Percentiles rank a stretch among this genome's conserved stretches.
Evolutionary conservation across 176 grass and related monocot species (phyloP).

Genomic region (Thalia dealbata): DNA sequence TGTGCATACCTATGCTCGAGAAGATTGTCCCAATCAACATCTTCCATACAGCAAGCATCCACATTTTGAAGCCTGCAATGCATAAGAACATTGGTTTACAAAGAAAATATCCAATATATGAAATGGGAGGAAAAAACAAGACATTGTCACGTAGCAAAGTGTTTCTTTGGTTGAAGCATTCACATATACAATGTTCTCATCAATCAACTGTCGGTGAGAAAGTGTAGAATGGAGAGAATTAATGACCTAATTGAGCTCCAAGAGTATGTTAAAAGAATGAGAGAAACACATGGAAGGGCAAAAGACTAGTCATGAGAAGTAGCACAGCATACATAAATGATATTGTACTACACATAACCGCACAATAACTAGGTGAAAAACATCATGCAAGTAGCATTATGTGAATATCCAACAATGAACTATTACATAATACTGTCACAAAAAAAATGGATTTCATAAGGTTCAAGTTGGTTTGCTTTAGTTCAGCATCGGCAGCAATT

Average conservation of each 20-base stretch:
- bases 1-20: conserved; percentile 48
- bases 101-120: background rate
- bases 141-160: background rate
- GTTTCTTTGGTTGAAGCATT: no score
- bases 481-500: background rate
- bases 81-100: background rate
- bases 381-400: no score
- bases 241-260: background rate
- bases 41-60: conserved; percentile 65
- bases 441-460: no score
- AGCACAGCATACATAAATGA: background rate
- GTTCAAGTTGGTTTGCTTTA: no score
- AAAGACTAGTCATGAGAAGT: background rate
- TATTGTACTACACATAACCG: no score
- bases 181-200: background rate
- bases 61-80: conserved; percentile 41
- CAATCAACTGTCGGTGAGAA: background rate
- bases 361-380: no score
- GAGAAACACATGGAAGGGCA: background rate
- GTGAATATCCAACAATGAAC: no score
- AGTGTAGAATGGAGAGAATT: background rate
- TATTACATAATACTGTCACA: no score
- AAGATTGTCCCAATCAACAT: conserved; percentile 81
- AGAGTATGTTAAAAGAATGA: background rate
- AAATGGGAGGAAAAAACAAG: background rate